Evolutionary conservation across 106 monocot species (phyloP).

Genomic region (Phalaenopsis equestris): DNA sequence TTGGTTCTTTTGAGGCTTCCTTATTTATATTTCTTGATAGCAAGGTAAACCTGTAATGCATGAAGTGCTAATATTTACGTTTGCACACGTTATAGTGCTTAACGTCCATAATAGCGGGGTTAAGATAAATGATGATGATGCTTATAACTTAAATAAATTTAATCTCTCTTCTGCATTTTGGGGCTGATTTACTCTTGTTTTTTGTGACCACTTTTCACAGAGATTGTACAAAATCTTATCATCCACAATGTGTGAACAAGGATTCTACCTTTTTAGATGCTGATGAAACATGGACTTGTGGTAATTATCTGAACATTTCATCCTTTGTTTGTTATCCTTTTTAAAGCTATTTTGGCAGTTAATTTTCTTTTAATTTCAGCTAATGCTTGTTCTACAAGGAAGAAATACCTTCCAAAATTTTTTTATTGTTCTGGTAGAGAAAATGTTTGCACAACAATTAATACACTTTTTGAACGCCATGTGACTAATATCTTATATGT

Average conservation of each 20-base stretch:
- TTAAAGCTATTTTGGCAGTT: not conserved
- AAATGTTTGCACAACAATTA: not conserved
- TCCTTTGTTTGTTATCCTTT: constrained; percentile 1
- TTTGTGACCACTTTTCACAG: constrained; percentile 14
- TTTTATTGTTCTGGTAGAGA: not conserved
- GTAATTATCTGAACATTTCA: constrained; percentile 17
- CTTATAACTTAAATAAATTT: not conserved
- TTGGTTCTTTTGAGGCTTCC: not conserved
- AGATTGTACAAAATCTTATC: constrained; percentile 55
- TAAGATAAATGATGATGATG: not conserved
- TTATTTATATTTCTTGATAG: not conserved
- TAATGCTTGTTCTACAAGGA: not conserved
- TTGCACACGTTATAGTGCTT: not conserved
- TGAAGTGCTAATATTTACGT: not conserved
- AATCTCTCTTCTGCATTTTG: constrained; percentile 1
- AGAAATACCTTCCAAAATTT: not conserved
- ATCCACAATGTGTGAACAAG: constrained; percentile 42
- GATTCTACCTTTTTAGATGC: constrained; percentile 33
- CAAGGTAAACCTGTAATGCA: not conserved
- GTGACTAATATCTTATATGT: not conserved
- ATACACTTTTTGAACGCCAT: not conserved
- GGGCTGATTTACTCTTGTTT: not conserved
- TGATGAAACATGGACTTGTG: constrained; percentile 32
- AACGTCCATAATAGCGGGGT: not conserved
- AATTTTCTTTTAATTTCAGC: not conserved